phyloP scores from a whole-genome alignment of 2,329 filamentous ascomycete species.

The Epichloe sylvatica region DNA sequence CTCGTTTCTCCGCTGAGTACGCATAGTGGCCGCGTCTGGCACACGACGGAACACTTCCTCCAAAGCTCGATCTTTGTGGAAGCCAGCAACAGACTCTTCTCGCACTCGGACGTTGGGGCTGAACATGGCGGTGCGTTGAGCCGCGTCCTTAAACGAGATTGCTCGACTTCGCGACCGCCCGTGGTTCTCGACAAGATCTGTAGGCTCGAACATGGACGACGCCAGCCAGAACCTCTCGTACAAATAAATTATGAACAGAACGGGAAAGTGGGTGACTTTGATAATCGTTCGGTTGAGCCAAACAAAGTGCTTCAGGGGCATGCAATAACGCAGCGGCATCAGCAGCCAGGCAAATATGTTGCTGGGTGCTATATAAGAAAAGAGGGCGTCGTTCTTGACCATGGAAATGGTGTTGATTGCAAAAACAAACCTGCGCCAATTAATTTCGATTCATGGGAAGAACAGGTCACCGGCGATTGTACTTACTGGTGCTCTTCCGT shows the following conservation, averaged over 20 bases:
- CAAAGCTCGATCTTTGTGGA: conserved; percentile 75
- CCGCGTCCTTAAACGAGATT: conserved; percentile 44
- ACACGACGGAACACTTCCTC: conserved; percentile 79
- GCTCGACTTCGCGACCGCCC: conserved; percentile 34
- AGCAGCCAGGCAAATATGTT: conserved; percentile 87
- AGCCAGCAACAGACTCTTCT: conserved; percentile 78
- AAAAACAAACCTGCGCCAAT: conserved; percentile 54
- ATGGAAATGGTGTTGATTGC: conserved; percentile 95
- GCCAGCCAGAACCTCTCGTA: conserved; percentile 76
- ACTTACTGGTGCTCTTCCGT: conserved; percentile 70
- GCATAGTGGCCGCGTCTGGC: conserved; percentile 49
- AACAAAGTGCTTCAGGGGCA: conserved; percentile 71
- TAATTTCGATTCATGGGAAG: conserved; percentile 5
- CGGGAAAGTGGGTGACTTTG: conserved; percentile 78
- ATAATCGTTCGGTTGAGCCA: conserved; percentile 81
- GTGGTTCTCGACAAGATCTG: conserved; percentile 67
- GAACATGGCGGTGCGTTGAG: conserved; percentile 49
- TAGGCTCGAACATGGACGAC: conserved; percentile 63
- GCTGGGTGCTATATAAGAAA: conserved; percentile 82
- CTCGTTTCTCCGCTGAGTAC: conserved; percentile 47
- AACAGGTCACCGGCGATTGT: neutral
- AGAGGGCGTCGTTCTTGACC: conserved; percentile 95
- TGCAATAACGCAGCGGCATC: conserved; percentile 65
- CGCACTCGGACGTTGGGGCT: conserved; percentile 58
- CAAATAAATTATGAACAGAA: conserved; percentile 72